A percentile compares a stretch with the other conserved stretches of the same genome.
These are phyloP conservation scores for Chalciporus piperatoides DNA, from an alignment of 1,284 basidiomycete genomes.

Conservation along the genomic window DNA sequence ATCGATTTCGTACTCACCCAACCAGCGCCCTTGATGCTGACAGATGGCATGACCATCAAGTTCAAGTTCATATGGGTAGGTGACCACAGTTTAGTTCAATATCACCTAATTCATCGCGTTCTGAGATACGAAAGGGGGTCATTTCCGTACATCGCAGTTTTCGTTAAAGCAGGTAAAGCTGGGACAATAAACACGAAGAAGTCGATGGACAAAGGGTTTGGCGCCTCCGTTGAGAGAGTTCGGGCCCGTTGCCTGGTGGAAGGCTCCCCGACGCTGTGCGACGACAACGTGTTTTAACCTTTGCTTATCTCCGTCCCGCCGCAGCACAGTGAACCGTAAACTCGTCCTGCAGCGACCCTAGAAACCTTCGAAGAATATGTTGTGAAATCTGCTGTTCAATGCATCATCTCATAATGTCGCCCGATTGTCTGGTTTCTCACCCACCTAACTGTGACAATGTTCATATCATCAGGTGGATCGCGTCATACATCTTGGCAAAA, in stretches of 20 bases:
- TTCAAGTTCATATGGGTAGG: constrained; percentile 10
- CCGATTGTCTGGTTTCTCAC: background rate
- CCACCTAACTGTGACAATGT: background rate
- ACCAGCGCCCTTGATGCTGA: constrained; percentile 14
- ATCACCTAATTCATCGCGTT: constrained; percentile 17
- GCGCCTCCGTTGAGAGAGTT: too few species aligned
- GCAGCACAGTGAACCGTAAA: constrained; percentile 1
- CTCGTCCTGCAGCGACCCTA: background rate
- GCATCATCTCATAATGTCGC: too few species aligned
- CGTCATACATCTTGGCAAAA: background rate
- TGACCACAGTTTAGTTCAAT: constrained; percentile 10
- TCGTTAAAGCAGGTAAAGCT: constrained; percentile 1
- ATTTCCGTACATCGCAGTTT: too few species aligned
- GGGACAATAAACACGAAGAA: constrained; percentile 13
- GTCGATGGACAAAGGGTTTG: background rate
- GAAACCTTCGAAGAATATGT: background rate
- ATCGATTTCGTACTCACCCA: constrained; percentile 17
- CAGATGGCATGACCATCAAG: constrained; percentile 8
- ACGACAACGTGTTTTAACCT: constrained; percentile 27
- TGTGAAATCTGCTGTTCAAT: background rate
- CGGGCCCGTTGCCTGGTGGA: background rate
- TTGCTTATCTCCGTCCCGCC: constrained; percentile 6
- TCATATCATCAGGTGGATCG: background rate
- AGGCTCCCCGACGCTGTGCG: background rate
- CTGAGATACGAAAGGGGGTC: background rate